phyloP scores from a whole-genome alignment of 306 rosid species.

The Delonix regia region DNA sequence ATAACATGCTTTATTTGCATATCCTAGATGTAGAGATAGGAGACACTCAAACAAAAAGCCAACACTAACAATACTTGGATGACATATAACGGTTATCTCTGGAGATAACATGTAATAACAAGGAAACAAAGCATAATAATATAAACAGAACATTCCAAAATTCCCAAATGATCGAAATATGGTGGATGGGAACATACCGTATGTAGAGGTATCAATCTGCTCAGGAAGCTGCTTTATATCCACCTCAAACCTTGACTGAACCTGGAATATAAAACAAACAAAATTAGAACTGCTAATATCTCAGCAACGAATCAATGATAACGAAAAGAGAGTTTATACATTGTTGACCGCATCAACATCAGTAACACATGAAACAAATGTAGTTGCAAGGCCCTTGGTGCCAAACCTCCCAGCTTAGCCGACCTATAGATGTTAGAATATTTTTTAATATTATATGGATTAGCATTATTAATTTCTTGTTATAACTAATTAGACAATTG shows the following conservation, averaged over 20 bases:
- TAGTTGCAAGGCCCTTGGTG: conserved; percentile 83
- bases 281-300: conserved; percentile 6
- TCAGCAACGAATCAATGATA: not conserved
- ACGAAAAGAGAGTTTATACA: conserved; percentile 42
- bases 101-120: not conserved
- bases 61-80: not conserved
- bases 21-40: not conserved
- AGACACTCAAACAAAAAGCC: not conserved
- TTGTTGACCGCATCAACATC: conserved; percentile 75
- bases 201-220: conserved; percentile 95
- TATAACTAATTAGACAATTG: too few relatives aligned
- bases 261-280: conserved; percentile 55
- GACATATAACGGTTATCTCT: not conserved
- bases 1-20: not conserved
- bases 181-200: conserved; percentile 63
- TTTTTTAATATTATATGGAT: too few relatives aligned
- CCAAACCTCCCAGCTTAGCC: conserved; percentile 86
- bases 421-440: conserved; percentile 62
- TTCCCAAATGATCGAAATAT: not conserved
- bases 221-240: conserved; percentile 98
- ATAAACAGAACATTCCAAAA: not conserved
- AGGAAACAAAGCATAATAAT: not conserved
- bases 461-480: too few relatives aligned
- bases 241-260: conserved; percentile 97
- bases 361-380: conserved; percentile 72